Evolutionary conservation across 768 basidiomycete genomes (phyloP).

Genomic region (Tulasnella sp.): DNA sequence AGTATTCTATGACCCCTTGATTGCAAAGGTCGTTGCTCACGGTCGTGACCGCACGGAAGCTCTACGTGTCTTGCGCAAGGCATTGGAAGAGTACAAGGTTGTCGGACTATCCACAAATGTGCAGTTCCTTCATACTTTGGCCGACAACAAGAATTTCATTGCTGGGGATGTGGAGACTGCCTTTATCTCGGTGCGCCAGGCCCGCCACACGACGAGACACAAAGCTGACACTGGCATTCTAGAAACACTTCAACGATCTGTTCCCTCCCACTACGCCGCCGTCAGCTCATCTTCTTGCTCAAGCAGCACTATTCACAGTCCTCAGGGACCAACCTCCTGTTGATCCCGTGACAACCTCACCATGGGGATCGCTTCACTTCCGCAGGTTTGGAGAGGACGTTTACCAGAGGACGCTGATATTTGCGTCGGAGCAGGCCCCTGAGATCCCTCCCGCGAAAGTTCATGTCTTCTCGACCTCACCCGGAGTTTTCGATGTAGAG

Average conservation of each 20-base stretch:
- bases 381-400: constrained; percentile 69
- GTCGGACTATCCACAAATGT: constrained; percentile 88
- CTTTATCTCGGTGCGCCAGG: constrained; percentile 62
- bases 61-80: constrained; percentile 61
- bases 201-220: not conserved
- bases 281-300: constrained; percentile 52
- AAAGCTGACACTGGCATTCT: not conserved
- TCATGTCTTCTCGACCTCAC: constrained; percentile 32
- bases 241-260: constrained; percentile 78
- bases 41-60: constrained; percentile 77
- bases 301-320: constrained; percentile 64
- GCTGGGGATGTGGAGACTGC: constrained; percentile 78
- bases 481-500: constrained; percentile 42
- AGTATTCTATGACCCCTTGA: constrained; percentile 86
- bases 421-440: constrained; percentile 43
- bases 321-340: constrained; percentile 43
- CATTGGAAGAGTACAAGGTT: constrained; percentile 78
- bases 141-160: constrained; percentile 66
- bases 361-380: constrained; percentile 59
- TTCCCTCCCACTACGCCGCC: constrained; percentile 56
- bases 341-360: constrained; percentile 25
- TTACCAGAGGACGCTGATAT: constrained; percentile 45
- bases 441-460: constrained; percentile 27
- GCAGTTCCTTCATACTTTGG: constrained; percentile 69
- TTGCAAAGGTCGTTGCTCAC: constrained; percentile 82